Base-by-base conservation (phyloP, 2,329 filamentous ascomycete species). In the Celoporthe dispersa region DNA sequence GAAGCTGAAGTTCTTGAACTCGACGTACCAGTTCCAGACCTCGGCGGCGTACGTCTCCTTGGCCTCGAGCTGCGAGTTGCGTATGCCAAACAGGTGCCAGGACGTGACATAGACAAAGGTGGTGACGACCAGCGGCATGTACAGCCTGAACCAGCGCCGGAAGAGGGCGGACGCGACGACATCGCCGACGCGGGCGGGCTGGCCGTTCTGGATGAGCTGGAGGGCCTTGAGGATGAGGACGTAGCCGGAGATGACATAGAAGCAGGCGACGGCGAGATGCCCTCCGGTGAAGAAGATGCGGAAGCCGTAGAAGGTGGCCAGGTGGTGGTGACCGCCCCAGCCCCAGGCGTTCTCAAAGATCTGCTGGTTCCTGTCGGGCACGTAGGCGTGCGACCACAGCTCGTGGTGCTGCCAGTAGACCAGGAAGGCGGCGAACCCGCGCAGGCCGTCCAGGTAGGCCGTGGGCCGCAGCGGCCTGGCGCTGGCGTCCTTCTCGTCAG, bases 201-300 rank as follows among this genome's bases (percentile, higher is more conserved):
- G 67, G 53, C 61, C 61, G 37, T 39, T 44, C 16, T 64, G 60
- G n/a, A 59, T 64, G 12, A 64, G 25, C 35, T 59, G 39, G 16
- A 68, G 37, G 16, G 62, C 37, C 61, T 65, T 68, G 35, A 57
- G n/a, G 16, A 51, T 68, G 51, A 68, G 60, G n/a, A 68, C 67
- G 33, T 68, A 68, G 48, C 67, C 67, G 9, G 67, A 68, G 67
- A 68, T 64, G 67, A 64, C 61, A 39, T 64, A 68, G 61, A 68
- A 68, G 48, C 12, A 35, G 67, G 67, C 67, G 1, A 68, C 67
- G 61, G 67, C 67, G 28, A 64, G 53, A n/a, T 68, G 67, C 37
- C 67, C 67, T 0, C 67, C 67, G 51, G 67, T 64, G 61, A 68
- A 68, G 67, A 68, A 68, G 35, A 68, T 1, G 48, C 67, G 67